phyloP scores from a whole-genome alignment of 495 filamentous ascomycete species.

The Neurospora sp. region DNA sequence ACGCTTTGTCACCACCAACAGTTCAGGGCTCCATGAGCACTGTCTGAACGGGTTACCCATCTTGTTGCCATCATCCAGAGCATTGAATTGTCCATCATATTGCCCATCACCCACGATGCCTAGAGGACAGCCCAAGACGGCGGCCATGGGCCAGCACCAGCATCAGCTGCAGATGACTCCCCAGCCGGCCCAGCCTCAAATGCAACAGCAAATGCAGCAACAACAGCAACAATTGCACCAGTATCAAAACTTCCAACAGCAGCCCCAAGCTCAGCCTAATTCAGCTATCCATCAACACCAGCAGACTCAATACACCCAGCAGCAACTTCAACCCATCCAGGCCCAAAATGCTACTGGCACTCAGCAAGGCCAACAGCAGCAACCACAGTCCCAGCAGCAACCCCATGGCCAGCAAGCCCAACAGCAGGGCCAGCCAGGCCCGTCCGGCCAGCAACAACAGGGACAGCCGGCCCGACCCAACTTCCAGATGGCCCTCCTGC shows the following conservation, averaged over 20 bases:
- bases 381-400: constrained; percentile 1
- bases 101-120: neutral
- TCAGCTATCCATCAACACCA: constrained; percentile 6
- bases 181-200: neutral
- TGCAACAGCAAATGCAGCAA: constrained; percentile 7
- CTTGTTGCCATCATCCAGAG: neutral
- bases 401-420: neutral
- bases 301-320: constrained; percentile 1
- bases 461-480: constrained; percentile 14
- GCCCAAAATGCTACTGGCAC: neutral
- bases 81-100: neutral
- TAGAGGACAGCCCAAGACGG: neutral
- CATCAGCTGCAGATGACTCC: neutral
- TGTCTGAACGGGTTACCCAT: neutral
- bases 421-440: neutral
- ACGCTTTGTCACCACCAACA: neutral
- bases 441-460: neutral
- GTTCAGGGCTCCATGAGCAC: neutral
- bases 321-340: constrained; percentile 4
- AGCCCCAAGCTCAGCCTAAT: neutral
- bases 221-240: constrained; percentile 10
- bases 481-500: constrained; percentile 24
- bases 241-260: constrained; percentile 5
- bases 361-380: constrained; percentile 2
- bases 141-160: constrained; percentile 1